A percentile compares a stretch with the other conserved stretches of the same genome.
Conservation (phyloP, 2,329 filamentous ascomycete genomes). For the Acephala macrosclerotiorum region DNA sequence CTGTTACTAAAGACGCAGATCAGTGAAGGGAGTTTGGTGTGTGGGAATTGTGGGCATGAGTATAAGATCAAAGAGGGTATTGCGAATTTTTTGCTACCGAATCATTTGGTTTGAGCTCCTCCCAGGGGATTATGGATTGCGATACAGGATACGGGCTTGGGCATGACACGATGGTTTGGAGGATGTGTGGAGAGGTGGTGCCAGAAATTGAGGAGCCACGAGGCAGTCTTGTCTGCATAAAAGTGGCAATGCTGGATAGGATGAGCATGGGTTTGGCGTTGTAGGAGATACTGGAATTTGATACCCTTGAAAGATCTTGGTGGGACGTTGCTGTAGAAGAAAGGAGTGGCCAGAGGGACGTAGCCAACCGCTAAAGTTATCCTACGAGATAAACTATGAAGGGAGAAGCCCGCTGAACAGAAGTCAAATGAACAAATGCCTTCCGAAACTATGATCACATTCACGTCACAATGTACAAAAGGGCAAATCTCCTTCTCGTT, state of each 20-base stretch:
- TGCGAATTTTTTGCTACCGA: slow-evolving; percentile 93
- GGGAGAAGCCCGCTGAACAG: too few species aligned
- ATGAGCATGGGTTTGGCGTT: background rate
- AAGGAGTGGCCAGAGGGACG: background rate
- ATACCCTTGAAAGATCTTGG: background rate
- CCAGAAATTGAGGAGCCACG: too few species aligned
- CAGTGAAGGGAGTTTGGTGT: slow-evolving; percentile 86
- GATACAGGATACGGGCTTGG: too few species aligned
- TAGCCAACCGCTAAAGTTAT: background rate
- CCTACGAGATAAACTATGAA: too few species aligned
- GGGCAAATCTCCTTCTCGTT: background rate
- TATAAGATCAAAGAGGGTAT: slow-evolving; percentile 96
- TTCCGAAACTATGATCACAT: background rate
- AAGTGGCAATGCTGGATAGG: too few species aligned
- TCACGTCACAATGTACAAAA: background rate
- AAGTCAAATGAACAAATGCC: too few species aligned
- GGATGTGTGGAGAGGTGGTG: too few species aligned
- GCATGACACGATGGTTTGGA: too few species aligned
- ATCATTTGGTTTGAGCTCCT: slow-evolving; percentile 74
- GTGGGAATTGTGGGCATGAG: slow-evolving; percentile 90
- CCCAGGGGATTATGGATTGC: too few species aligned
- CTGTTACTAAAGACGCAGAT: slow-evolving; percentile 91
- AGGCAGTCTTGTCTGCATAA: too few species aligned
- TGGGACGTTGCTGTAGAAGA: background rate
- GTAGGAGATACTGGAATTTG: background rate